Percentiles rank a stretch among this genome's conserved stretches.
phyloP scores from a whole-genome alignment of 1,139 yeast genomes.

The Zygosaccharomyces sapae region DNA sequence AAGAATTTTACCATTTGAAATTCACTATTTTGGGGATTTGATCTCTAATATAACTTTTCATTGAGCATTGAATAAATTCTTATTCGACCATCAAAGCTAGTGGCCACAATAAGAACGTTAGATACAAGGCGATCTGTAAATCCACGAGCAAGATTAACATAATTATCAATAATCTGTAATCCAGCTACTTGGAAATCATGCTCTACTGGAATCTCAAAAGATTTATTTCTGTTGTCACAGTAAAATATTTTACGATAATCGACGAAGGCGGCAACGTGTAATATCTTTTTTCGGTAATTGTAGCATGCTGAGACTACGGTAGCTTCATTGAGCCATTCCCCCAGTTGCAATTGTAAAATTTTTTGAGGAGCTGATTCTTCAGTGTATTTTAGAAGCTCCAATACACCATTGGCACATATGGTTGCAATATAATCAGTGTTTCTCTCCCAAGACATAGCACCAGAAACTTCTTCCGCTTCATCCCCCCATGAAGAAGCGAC shows the following conservation, averaged over 20 bases:
- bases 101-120: slow-evolving; percentile 1
- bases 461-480: neutral
- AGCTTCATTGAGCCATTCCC: neutral
- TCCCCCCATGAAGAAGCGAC: neutral
- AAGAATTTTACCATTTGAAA: slow-evolving; percentile 6
- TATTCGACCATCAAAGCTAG: slow-evolving; percentile 10
- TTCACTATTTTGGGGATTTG: neutral
- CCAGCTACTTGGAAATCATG: slow-evolving; percentile 7
- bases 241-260: slow-evolving; percentile 5
- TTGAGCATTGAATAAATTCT: slow-evolving; percentile 2
- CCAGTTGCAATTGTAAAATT: neutral
- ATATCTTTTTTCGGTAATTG: neutral
- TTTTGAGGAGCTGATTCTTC: neutral
- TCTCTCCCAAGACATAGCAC: neutral
- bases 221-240: neutral
- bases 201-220: neutral
- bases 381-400: slow-evolving; percentile 3
- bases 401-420: slow-evolving; percentile 5
- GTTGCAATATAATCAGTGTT: neutral
- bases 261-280: slow-evolving; percentile 3
- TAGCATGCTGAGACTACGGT: slow-evolving; percentile 3
- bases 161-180: neutral
- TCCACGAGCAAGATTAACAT: neutral
- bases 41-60: slow-evolving; percentile 7
- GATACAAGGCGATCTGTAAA: neutral